These are phyloP conservation scores for Mucor irregularis DNA, from an alignment of 371 early-diverging fungal species.

Conservation along the genomic window DNA sequence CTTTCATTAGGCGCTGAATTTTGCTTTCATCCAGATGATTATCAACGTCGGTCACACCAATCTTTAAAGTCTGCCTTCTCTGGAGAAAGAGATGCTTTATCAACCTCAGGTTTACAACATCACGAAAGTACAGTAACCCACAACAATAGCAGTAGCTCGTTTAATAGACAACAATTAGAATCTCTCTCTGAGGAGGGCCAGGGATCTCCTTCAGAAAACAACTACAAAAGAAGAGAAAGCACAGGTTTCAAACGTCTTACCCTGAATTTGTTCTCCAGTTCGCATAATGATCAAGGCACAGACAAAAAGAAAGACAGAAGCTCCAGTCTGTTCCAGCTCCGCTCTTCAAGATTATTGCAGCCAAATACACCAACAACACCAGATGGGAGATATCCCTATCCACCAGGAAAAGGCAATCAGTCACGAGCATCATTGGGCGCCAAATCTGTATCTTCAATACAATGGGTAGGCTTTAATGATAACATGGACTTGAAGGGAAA, in stretches of 20 bases:
- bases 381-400: not conserved
- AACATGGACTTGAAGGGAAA: slow-evolving; percentile 35
- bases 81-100: not conserved
- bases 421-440: slow-evolving; percentile 23
- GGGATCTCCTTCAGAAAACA: no score
- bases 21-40: slow-evolving; percentile 6
- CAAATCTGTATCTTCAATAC: slow-evolving; percentile 36
- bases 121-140: not conserved
- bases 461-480: slow-evolving; percentile 45
- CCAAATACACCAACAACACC: slow-evolving; percentile 9
- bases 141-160: not conserved
- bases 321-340: slow-evolving; percentile 17
- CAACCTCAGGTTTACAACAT: not conserved
- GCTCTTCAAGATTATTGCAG: slow-evolving; percentile 21
- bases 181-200: not conserved
- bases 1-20: slow-evolving; percentile 31
- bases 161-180: not conserved
- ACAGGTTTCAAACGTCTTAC: slow-evolving; percentile 24
- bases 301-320: slow-evolving; percentile 13
- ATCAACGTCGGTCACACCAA: not conserved
- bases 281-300: not conserved
- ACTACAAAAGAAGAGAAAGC: slow-evolving; percentile 11
- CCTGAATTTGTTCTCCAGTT: slow-evolving; percentile 18
- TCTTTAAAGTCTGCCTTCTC: not conserved
- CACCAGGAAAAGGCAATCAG: not conserved